These are phyloP conservation scores for Albugo laibachii DNA, from an alignment of 352 stramenopile genomes.

Conservation along the genomic window DNA sequence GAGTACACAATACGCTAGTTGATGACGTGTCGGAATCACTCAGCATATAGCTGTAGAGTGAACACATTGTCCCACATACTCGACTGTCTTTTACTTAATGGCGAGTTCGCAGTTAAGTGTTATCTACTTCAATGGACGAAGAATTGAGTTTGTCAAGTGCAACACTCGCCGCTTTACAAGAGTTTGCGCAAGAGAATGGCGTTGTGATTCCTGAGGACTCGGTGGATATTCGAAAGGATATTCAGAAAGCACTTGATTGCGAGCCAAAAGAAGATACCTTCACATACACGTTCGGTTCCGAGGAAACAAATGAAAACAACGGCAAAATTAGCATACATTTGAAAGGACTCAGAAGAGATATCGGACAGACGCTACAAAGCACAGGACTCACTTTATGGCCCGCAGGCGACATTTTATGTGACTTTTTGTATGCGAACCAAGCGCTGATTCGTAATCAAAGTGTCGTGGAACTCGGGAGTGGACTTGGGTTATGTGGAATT, in stretches of 20 bases:
- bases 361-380: constrained; percentile 38
- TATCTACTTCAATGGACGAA: constrained; percentile 5
- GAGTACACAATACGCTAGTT: too few relatives aligned
- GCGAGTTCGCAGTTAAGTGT: too few relatives aligned
- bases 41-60: too few relatives aligned
- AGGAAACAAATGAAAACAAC: constrained; percentile 3
- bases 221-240: constrained; percentile 20
- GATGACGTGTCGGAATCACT: too few relatives aligned
- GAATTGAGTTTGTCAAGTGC: constrained; percentile 22
- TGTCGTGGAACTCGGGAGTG: constrained; percentile 31
- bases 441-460: constrained; percentile 14
- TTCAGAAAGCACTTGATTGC: constrained; percentile 36
- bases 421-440: constrained; percentile 29
- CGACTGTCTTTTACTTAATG: too few relatives aligned
- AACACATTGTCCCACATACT: too few relatives aligned
- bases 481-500: constrained; percentile 34
- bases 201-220: constrained; percentile 17
- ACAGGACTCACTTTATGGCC: constrained; percentile 41
- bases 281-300: constrained; percentile 23
- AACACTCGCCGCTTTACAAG: constrained; percentile 20
- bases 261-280: constrained; percentile 44
- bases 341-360: constrained; percentile 29
- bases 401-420: constrained; percentile 32
- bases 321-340: constrained; percentile 25
- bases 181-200: constrained; percentile 29